Conservation (phyloP, 2,329 filamentous ascomycete genomes). For the Fusarium musae region DNA sequence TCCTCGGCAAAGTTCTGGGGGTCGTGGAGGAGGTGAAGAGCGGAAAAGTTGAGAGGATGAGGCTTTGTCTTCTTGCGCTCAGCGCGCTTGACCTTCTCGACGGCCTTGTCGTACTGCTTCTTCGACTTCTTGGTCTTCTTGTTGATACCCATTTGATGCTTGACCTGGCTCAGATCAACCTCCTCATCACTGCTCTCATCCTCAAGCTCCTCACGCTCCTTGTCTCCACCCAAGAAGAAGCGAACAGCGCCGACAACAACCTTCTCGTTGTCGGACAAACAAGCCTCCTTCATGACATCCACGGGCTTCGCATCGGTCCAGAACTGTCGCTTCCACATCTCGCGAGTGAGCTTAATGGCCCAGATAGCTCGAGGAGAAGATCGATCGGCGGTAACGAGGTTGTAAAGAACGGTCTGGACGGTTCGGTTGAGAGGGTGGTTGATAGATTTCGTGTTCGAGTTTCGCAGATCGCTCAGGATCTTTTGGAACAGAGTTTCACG, state of each 20-base stretch:
- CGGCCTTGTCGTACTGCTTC: slow-evolving; percentile 81
- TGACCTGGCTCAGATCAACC: slow-evolving; percentile 81
- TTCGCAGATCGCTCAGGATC: slow-evolving; percentile 89
- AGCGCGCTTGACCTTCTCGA: slow-evolving; percentile 82
- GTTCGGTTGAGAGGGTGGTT: slow-evolving; percentile 95
- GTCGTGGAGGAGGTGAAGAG: slow-evolving; percentile 91
- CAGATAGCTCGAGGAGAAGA: slow-evolving; percentile 88
- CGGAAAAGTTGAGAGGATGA: slow-evolving; percentile 94
- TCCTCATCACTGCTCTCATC: slow-evolving; percentile 88
- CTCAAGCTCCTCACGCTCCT: slow-evolving; percentile 91
- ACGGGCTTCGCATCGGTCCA: slow-evolving; percentile 96
- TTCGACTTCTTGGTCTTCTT: slow-evolving; percentile 95
- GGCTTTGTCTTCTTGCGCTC: slow-evolving; percentile 90
- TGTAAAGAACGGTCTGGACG: slow-evolving; percentile 92
- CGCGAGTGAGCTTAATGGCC: slow-evolving; percentile 94
- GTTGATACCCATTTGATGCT: slow-evolving; percentile 90
- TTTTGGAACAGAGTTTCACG: slow-evolving; percentile 86
- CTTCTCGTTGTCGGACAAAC: slow-evolving; percentile 90
- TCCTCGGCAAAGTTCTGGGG: slow-evolving; percentile 93
- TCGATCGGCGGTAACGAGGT: slow-evolving; percentile 87
- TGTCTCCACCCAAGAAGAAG: slow-evolving; percentile 96
- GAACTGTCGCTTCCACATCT: slow-evolving; percentile 95
- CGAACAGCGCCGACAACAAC: slow-evolving; percentile 87
- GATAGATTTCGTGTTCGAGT: slow-evolving; percentile 84
- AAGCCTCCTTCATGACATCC: slow-evolving; percentile 97